These are phyloP conservation scores for Boletus mariae DNA, from an alignment of 1,284 basidiomycete genomes.

Conservation along the genomic window DNA sequence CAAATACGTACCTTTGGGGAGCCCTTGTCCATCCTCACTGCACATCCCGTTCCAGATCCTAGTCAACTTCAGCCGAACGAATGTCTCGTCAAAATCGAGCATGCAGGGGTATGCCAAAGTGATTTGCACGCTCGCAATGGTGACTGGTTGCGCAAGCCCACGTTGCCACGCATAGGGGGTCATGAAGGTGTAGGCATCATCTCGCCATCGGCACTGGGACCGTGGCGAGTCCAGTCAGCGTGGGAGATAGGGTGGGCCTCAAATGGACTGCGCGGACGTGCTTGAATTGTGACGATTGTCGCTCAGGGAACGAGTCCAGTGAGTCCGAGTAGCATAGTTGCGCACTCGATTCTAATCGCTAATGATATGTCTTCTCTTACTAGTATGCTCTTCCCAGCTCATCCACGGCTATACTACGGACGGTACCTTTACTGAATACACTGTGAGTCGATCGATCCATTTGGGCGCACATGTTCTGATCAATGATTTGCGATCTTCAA, in stretches of 20 bases:
- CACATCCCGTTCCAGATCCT: conserved; percentile 52
- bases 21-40: conserved; percentile 34
- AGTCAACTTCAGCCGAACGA: conserved; percentile 60
- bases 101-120: conserved; percentile 64
- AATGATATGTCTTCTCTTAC: not conserved
- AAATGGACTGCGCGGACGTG: conserved; percentile 71
- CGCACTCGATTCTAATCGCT: not conserved
- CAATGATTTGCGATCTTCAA: no score
- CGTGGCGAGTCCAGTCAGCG: conserved; percentile 40
- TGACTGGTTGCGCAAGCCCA: conserved; percentile 49
- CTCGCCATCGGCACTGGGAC: conserved; percentile 58
- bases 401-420: conserved; percentile 58
- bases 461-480: not conserved
- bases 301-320: conserved; percentile 51
- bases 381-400: conserved; percentile 40
- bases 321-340: conserved; percentile 17
- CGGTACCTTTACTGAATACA: conserved; percentile 52
- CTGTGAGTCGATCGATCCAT: conserved; percentile 29
- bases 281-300: conserved; percentile 61
- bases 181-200: conserved; percentile 64
- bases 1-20: conserved; percentile 39
- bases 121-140: conserved; percentile 59
- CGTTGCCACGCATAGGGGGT: conserved; percentile 63
- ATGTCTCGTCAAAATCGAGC: conserved; percentile 64
- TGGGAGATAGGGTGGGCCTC: conserved; percentile 71